Evolutionary conservation across 2,329 filamentous ascomycete genomes (phyloP).

Genomic region (Apiospora koreana): DNA sequence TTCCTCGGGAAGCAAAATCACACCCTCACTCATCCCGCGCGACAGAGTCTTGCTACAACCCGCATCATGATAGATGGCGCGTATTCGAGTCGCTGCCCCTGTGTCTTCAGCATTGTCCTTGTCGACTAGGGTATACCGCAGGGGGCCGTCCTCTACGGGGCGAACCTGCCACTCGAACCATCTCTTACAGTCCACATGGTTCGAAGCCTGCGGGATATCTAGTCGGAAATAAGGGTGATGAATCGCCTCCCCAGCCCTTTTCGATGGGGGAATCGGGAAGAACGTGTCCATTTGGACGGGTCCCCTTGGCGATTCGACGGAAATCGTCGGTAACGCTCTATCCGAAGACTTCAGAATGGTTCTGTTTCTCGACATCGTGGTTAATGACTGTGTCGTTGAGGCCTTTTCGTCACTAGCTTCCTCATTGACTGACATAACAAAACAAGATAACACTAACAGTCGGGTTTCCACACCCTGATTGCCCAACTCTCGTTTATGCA

Average conservation of each 20-base stretch:
- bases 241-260: not conserved
- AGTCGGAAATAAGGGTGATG: not conserved
- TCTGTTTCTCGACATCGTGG: not conserved
- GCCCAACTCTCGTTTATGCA: not conserved
- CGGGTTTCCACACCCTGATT: not conserved
- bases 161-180: not conserved
- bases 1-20: not conserved
- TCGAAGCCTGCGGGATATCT: not conserved
- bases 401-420: too few species aligned
- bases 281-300: not conserved
- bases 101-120: not conserved
- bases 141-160: not conserved
- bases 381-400: not conserved
- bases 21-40: not conserved
- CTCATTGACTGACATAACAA: not conserved
- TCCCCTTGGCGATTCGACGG: not conserved
- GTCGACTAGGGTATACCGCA: not conserved
- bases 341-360: not conserved
- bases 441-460: not conserved
- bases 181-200: not conserved
- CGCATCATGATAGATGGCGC: not conserved
- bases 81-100: not conserved
- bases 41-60: not conserved
- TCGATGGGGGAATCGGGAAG: not conserved
- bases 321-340: not conserved